A percentile compares a stretch with the other conserved stretches of the same genome.
Evolutionary conservation across 78 protist species (phyloP).

Genomic region (Dictyostelium firmibasis): DNA sequence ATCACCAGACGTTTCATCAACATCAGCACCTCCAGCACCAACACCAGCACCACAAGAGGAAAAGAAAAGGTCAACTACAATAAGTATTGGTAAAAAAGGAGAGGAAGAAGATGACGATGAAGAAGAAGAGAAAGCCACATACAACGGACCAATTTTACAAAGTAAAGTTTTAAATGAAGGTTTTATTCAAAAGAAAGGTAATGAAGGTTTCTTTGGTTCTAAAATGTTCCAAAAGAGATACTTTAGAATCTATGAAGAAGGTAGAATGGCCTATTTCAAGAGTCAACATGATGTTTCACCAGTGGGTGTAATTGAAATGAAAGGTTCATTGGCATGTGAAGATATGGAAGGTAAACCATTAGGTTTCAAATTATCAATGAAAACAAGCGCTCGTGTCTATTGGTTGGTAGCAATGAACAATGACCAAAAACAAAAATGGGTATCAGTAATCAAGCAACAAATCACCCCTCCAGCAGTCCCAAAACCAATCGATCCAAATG

Average conservation of each 20-base stretch:
- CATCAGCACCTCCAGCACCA: background rate
- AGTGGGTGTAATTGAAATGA: conserved; percentile 47
- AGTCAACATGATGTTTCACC: conserved; percentile 25
- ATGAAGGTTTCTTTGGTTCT: conserved; percentile 66
- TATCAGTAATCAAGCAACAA: background rate
- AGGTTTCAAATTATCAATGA: conserved; percentile 65
- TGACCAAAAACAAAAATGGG: conserved; percentile 35
- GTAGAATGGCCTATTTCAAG: conserved; percentile 50
- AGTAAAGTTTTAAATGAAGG: conserved; percentile 38
- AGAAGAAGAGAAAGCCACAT: background rate
- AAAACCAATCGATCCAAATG: conserved; percentile 50
- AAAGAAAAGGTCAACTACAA: conserved; percentile 6
- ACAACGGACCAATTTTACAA: conserved; percentile 51
- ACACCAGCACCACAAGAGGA: background rate
- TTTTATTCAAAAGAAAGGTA: conserved; percentile 57
- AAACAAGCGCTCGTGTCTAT: conserved; percentile 65
- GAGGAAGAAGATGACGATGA: conserved; percentile 21
- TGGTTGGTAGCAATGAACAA: conserved; percentile 12
- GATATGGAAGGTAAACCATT: conserved; percentile 32
- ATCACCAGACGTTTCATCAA: conserved; percentile 9
- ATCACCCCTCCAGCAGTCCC: conserved; percentile 64
- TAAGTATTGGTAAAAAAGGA: conserved; percentile 34
- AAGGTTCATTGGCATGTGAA: conserved; percentile 42
- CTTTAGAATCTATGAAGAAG: conserved; percentile 61
- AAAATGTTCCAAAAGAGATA: conserved; percentile 55